Evolutionary conservation across 129 eudicot genomes (phyloP).

Genomic region (Silybum marianum): DNA sequence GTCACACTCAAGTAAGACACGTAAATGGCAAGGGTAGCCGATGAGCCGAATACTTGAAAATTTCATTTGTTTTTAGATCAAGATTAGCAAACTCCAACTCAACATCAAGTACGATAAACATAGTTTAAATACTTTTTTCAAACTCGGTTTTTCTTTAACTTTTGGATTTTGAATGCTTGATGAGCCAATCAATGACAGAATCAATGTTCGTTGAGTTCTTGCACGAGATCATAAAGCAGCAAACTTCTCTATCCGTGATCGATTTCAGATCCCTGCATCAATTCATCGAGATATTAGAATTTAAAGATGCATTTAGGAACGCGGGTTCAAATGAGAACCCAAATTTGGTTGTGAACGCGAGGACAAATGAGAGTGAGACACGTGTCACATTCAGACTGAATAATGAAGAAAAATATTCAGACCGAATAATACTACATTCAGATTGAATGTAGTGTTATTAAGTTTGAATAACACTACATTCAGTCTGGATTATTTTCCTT

Average conservation of each 20-base stretch:
- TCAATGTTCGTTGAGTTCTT: constrained; percentile 59
- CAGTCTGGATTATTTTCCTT: too few species aligned
- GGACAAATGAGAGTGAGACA: too few species aligned
- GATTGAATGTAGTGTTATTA: too few species aligned
- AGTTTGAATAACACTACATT: too few species aligned
- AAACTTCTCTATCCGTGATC: constrained; percentile 57
- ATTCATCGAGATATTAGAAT: not conserved
- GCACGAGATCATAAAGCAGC: constrained; percentile 67
- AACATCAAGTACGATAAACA: not conserved
- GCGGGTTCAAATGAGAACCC: too few species aligned
- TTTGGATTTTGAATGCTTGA: constrained; percentile 45
- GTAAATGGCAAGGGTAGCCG: not conserved
- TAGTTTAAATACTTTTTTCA: not conserved
- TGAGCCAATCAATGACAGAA: constrained; percentile 60
- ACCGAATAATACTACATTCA: too few species aligned
- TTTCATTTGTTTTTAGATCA: constrained; percentile 16
- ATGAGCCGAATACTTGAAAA: constrained; percentile 5
- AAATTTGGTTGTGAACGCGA: too few species aligned
- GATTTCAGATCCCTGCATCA: constrained; percentile 49
- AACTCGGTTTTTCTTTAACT: not conserved
- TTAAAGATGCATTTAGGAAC: too few species aligned
- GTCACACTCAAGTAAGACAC: constrained; percentile 11
- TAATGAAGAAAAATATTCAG: too few species aligned
- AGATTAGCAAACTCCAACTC: constrained; percentile 4
- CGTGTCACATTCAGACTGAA: too few species aligned